A percentile compares a stretch with the other conserved stretches of the same genome.
Conservation (phyloP, 192 early-diverging fungal species). For the Backusella luteola region DNA sequence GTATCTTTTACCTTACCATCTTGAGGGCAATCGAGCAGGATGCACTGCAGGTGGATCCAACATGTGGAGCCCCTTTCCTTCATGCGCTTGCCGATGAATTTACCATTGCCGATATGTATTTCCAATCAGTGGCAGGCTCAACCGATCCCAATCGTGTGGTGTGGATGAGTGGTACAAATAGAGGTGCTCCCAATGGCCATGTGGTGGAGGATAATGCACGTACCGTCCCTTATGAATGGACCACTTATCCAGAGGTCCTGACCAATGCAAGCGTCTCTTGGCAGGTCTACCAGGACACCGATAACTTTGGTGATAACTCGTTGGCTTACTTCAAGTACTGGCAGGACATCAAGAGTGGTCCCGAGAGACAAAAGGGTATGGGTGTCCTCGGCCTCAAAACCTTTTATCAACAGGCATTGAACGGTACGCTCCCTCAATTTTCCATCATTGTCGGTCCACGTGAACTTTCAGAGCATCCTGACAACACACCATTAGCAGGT, state of each 20-base stretch:
- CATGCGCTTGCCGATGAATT: constrained; percentile 23
- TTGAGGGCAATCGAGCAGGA: constrained; percentile 23
- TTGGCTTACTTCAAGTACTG: constrained; percentile 29
- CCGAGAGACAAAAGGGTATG: constrained; percentile 27
- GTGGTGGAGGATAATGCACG: constrained; percentile 25
- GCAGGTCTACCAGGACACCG: constrained; percentile 26
- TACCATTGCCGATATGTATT: constrained; percentile 31
- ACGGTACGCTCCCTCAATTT: constrained; percentile 29
- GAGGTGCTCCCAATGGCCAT: constrained; percentile 1
- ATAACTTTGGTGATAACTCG: constrained; percentile 32
- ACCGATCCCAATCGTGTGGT: constrained; percentile 30
- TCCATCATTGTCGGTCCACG: background rate
- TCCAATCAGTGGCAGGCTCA: constrained; percentile 22
- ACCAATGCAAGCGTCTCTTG: constrained; percentile 22
- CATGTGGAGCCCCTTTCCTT: constrained; percentile 19
- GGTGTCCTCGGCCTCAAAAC: constrained; percentile 24
- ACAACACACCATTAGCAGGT: constrained; percentile 24
- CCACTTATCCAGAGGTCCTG: constrained; percentile 21
- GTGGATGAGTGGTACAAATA: constrained; percentile 24
- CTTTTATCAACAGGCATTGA: constrained; percentile 19
- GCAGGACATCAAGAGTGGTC: constrained; percentile 8
- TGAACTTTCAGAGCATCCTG: constrained; percentile 24
- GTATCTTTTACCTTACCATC: constrained; percentile 23
- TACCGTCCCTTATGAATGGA: constrained; percentile 1
- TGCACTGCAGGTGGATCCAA: constrained; percentile 32